These are phyloP conservation scores for Phytopythium chamaehyphon DNA, from an alignment of 352 stramenopile genomes.

Conservation along the genomic window DNA sequence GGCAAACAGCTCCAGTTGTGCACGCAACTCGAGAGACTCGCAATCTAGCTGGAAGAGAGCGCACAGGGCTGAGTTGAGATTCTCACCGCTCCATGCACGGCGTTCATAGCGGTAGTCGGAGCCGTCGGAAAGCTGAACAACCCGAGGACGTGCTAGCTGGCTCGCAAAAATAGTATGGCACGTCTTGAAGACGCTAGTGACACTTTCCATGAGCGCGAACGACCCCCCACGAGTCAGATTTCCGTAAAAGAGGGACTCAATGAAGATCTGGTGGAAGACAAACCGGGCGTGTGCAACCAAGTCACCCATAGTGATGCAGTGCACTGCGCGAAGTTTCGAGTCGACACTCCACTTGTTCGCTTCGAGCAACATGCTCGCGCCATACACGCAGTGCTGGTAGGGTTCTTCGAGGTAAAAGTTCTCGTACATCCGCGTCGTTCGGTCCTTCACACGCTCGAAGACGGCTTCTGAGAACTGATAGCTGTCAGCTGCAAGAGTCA, in stretches of 20 bases:
- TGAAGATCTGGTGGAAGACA: constrained; percentile 67
- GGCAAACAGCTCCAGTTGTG: constrained; percentile 73
- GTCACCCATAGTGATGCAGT: constrained; percentile 47
- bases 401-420: constrained; percentile 88
- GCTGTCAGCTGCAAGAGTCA: constrained; percentile 25
- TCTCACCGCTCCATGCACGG: constrained; percentile 63
- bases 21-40: constrained; percentile 40
- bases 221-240: constrained; percentile 42
- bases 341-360: constrained; percentile 74
- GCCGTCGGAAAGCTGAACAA: constrained; percentile 49
- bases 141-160: constrained; percentile 37
- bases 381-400: constrained; percentile 90
- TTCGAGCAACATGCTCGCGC: constrained; percentile 71
- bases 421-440: constrained; percentile 79
- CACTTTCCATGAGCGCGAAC: constrained; percentile 33
- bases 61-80: constrained; percentile 76
- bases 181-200: constrained; percentile 30
- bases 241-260: constrained; percentile 71
- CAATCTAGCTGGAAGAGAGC: constrained; percentile 61
- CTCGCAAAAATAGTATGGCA: constrained; percentile 27
- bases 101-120: constrained; percentile 51
- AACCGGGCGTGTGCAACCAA: constrained; percentile 44
- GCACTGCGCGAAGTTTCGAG: constrained; percentile 78
- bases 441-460: constrained; percentile 84
- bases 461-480: constrained; percentile 58